Evolutionary conservation across 148 eudicot species (phyloP).

Genomic region (Cornus florida): DNA sequence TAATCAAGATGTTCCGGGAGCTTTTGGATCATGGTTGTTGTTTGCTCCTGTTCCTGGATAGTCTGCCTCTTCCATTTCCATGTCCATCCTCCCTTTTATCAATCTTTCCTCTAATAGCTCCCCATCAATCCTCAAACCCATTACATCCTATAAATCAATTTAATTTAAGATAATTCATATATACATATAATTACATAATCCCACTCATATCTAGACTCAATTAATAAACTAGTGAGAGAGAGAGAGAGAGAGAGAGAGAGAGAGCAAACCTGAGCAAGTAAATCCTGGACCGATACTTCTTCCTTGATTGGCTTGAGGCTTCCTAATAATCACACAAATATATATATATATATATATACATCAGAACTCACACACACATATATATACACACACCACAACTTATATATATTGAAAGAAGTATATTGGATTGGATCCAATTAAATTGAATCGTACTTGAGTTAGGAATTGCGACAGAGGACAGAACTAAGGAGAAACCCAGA

Average conservation of each 20-base stretch:
- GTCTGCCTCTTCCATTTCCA: constrained; percentile 27
- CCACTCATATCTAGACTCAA: neutral
- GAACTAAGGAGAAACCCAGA: constrained; percentile 8
- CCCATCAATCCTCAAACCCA: neutral
- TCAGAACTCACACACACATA: neutral
- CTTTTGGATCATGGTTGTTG: constrained; percentile 26
- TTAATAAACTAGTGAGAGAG: neutral
- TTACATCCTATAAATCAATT: constrained; percentile 5
- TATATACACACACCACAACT: neutral
- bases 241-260: neutral
- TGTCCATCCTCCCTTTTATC: constrained; percentile 22
- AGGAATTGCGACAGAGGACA: constrained; percentile 13
- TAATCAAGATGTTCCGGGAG: constrained; percentile 18
- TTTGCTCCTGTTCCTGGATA: constrained; percentile 34
- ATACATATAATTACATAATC: neutral
- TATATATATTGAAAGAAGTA: neutral
- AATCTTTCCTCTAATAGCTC: neutral
- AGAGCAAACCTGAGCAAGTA: constrained; percentile 3
- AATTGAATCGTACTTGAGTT: constrained; percentile 15
- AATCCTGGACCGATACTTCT: neutral
- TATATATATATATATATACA: neutral
- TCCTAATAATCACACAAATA: constrained; percentile 5
- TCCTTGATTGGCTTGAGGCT: constrained; percentile 1
- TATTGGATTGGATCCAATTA: neutral
- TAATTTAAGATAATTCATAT: neutral